phyloP scores from a whole-genome alignment of 768 basidiomycete species.

The Lactarius deliciosus region DNA sequence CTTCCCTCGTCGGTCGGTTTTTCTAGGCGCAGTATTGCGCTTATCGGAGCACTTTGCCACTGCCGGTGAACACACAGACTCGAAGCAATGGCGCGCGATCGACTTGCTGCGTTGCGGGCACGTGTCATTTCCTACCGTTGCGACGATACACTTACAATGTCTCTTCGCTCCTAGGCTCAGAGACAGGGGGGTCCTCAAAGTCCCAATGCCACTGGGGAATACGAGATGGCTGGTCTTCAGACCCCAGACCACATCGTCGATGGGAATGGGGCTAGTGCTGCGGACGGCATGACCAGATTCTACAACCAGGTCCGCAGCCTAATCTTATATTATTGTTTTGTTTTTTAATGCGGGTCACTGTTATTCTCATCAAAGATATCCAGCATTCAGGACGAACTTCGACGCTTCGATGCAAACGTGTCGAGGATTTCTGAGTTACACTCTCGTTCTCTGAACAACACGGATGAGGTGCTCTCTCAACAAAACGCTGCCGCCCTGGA shows the following conservation, averaged over 20 bases:
- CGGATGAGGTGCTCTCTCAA: constrained; percentile 65
- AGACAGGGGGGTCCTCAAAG: constrained; percentile 34
- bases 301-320: constrained; percentile 36
- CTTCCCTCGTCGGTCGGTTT: not conserved
- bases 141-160: constrained; percentile 8
- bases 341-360: not conserved
- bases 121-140: constrained; percentile 1
- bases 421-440: constrained; percentile 69
- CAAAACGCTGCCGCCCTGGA: constrained; percentile 63
- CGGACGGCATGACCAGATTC: constrained; percentile 36
- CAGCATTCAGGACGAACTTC: constrained; percentile 68
- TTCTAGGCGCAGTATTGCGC: not conserved
- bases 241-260: constrained; percentile 29
- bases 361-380: constrained; percentile 53
- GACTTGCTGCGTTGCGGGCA: constrained; percentile 31
- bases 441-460: constrained; percentile 70
- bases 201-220: constrained; percentile 27
- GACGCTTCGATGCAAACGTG: constrained; percentile 68
- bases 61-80: not conserved
- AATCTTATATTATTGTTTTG: not conserved
- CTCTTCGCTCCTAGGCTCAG: constrained; percentile 33
- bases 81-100: constrained; percentile 30
- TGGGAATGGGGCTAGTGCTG: constrained; percentile 28
- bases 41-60: constrained; percentile 13
- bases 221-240: constrained; percentile 37